phyloP scores from a whole-genome alignment of 2,329 filamentous ascomycete species.

The Stagonosporopsis rhizophila region DNA sequence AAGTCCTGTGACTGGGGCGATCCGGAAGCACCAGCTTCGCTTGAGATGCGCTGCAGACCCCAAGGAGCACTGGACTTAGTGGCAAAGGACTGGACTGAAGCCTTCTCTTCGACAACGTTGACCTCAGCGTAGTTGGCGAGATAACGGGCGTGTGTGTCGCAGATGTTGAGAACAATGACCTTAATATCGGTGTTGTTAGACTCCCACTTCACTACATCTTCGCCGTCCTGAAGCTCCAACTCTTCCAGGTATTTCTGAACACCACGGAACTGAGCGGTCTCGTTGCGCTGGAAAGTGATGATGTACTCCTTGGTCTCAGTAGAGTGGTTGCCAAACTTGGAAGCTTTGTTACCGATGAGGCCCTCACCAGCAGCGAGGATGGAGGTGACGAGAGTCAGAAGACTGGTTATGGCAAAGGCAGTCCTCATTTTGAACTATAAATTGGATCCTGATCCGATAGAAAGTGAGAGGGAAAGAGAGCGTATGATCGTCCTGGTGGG shows the following conservation, averaged over 20 bases:
- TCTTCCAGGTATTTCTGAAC: conserved; percentile 23
- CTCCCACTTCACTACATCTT: conserved; percentile 46
- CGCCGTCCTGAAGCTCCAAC: conserved; percentile 36
- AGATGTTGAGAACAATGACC: conserved; percentile 52
- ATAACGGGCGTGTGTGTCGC: conserved; percentile 49
- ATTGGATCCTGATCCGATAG: conserved; percentile 34
- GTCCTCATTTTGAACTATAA: conserved; percentile 42
- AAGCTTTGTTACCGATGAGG: conserved; percentile 33
- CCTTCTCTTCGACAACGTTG: conserved; percentile 51
- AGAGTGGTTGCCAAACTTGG: conserved; percentile 34
- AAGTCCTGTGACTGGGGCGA: conserved; percentile 43
- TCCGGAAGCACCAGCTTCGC: conserved; percentile 43
- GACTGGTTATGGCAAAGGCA: conserved; percentile 35
- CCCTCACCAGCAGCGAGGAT: conserved; percentile 33
- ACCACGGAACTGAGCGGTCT: conserved; percentile 18
- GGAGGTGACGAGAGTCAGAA: conserved; percentile 36
- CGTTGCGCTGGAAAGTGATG: conserved; percentile 31
- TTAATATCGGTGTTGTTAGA: conserved; percentile 50
- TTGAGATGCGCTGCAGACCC: conserved; percentile 57
- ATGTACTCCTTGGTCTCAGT: conserved; percentile 42
- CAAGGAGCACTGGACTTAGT: conserved; percentile 50
- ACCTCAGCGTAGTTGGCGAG: conserved; percentile 52
- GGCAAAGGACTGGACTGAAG: conserved; percentile 41
- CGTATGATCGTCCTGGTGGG: conserved; percentile 14
- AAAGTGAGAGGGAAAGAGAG: conserved; percentile 11